Percentiles rank a stretch among this genome's conserved stretches.
Evolutionary conservation across 345 rosid genomes (phyloP).

Genomic region (Triadica sebifera): DNA sequence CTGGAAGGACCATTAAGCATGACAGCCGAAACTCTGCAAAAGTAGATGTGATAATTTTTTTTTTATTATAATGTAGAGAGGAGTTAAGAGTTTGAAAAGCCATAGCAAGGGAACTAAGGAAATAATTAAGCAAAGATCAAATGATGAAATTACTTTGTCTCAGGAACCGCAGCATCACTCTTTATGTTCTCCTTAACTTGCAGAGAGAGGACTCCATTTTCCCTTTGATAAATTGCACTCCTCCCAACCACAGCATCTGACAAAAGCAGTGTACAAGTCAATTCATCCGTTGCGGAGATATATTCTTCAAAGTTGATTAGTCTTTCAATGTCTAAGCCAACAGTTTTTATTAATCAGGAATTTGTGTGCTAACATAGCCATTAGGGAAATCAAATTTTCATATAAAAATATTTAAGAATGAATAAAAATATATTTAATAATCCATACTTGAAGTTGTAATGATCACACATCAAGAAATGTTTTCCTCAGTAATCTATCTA

Average conservation of each 20-base stretch:
- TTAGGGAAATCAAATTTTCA: not conserved
- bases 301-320: not conserved
- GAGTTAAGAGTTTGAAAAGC: not conserved
- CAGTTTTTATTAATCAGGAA: not conserved
- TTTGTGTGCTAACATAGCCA: not conserved
- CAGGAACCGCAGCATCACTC: constrained; percentile 30
- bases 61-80: not conserved
- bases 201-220: constrained; percentile 42
- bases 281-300: not conserved
- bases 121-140: not conserved
- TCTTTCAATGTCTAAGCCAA: not conserved
- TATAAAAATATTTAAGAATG: no score
- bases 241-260: constrained; percentile 52
- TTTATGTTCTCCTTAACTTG: constrained; percentile 39
- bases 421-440: no score
- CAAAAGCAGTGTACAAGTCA: constrained; percentile 10
- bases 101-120: not conserved
- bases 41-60: not conserved
- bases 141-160: constrained; percentile 43
- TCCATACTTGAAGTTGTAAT: not conserved
- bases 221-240: constrained; percentile 50
- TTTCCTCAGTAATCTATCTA: not conserved
- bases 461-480: not conserved
- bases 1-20: constrained; percentile 35
- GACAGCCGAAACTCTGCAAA: constrained; percentile 37